phyloP scores from a whole-genome alignment of 1,284 basidiomycete genomes.

The Trichosporon coremiiforme region DNA sequence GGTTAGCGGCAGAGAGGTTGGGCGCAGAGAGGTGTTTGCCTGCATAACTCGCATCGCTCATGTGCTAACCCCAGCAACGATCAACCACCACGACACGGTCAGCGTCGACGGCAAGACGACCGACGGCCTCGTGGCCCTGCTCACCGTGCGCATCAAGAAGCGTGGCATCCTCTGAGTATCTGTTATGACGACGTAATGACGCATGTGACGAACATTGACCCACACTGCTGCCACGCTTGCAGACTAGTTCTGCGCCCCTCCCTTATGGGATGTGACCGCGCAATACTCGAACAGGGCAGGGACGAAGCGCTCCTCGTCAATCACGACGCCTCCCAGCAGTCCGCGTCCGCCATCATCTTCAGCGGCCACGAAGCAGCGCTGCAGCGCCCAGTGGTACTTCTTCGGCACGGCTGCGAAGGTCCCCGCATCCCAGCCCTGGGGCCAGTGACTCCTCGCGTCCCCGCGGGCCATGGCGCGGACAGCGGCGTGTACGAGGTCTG shows the following conservation, averaged over 20 bases:
- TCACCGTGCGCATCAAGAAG: slow-evolving; percentile 68
- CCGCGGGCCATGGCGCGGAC: neutral
- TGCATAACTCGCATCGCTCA: too few species aligned
- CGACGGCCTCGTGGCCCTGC: slow-evolving; percentile 80
- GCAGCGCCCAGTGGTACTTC: neutral
- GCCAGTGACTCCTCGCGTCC: neutral
- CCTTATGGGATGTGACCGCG: neutral
- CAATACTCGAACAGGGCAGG: neutral
- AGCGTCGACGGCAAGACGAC: slow-evolving; percentile 65
- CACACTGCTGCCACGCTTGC: too few species aligned
- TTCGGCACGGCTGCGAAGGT: neutral
- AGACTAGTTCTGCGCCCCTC: neutral
- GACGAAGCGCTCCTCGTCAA: neutral
- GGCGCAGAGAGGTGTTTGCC: too few species aligned
- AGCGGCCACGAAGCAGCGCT: neutral
- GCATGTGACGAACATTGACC: neutral
- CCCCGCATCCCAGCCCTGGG: neutral
- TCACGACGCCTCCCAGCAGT: too few species aligned
- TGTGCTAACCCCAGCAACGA: slow-evolving; percentile 37
- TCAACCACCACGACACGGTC: slow-evolving; percentile 76
- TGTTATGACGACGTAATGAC: neutral
- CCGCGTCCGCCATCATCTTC: neutral
- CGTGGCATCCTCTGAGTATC: slow-evolving; percentile 3
- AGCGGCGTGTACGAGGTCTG: neutral
- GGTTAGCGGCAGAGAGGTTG: too few species aligned